Evolutionary conservation across 352 stramenopile species (phyloP).

Genomic region (Peronospora farinosa): DNA sequence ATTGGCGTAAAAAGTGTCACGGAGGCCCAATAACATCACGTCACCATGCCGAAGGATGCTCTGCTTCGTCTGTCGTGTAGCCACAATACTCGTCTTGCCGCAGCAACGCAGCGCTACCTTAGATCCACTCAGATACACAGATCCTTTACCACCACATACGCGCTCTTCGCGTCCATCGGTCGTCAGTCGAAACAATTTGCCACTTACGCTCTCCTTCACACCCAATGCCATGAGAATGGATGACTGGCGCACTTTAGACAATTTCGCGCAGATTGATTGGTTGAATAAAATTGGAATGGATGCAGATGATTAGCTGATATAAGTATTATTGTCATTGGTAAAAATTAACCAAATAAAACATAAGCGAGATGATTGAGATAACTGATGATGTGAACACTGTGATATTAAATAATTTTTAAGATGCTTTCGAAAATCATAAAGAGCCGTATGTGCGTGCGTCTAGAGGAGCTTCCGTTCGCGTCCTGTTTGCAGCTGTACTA

Average conservation of each 20-base stretch:
- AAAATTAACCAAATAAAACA: no score
- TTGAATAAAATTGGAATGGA: background rate
- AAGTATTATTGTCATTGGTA: no score
- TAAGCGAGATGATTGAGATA: no score
- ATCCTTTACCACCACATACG: conserved; percentile 63
- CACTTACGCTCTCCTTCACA: conserved; percentile 74
- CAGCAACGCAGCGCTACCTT: conserved; percentile 73
- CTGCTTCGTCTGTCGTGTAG: conserved; percentile 65
- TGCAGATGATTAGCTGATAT: background rate
- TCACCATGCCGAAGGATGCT: conserved; percentile 70
- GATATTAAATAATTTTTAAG: conserved; percentile 26
- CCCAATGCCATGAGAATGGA: conserved; percentile 34
- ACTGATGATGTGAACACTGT: conserved; percentile 1
- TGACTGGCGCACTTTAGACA: conserved; percentile 2
- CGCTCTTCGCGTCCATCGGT: conserved; percentile 45
- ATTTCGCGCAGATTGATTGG: background rate
- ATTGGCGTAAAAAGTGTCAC: conserved; percentile 78
- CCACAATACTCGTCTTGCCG: conserved; percentile 68
- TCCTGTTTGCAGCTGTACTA: conserved; percentile 20
- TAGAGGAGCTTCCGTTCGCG: conserved; percentile 18
- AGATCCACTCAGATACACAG: conserved; percentile 57
- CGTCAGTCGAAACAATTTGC: conserved; percentile 37
- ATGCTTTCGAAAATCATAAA: conserved; percentile 8
- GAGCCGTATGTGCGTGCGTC: conserved; percentile 16
- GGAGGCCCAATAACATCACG: conserved; percentile 51